These are phyloP conservation scores for Sporothrix curviconia DNA, from an alignment of 2,329 filamentous ascomycete genomes.

Conservation along the genomic window DNA sequence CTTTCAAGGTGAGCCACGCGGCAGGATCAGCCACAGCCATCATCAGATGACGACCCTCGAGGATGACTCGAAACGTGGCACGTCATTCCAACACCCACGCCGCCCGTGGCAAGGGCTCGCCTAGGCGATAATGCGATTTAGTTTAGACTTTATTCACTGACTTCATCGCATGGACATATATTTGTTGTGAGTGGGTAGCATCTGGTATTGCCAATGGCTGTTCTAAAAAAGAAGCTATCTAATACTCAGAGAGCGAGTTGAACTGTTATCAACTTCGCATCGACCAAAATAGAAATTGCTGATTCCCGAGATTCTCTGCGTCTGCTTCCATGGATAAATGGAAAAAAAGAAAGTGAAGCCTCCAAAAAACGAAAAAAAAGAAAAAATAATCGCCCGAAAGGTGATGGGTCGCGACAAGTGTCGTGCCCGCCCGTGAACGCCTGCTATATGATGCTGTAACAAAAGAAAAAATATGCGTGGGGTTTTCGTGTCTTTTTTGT, in stretches of 20 bases:
- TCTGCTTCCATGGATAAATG: conserved; percentile 6
- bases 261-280: conserved; percentile 28
- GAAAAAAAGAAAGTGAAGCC: conserved; percentile 18
- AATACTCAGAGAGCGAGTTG: conserved; percentile 60
- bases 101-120: too few species aligned
- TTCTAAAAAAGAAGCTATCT: conserved; percentile 38
- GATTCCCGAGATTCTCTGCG: conserved; percentile 18
- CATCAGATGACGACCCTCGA: background rate
- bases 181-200: conserved; percentile 53
- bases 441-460: conserved; percentile 8
- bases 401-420: background rate
- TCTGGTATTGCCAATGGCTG: conserved; percentile 50
- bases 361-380: conserved; percentile 11
- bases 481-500: conserved; percentile 21
- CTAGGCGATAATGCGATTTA: too few species aligned
- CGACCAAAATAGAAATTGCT: conserved; percentile 20
- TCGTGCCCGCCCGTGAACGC: conserved; percentile 1
- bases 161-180: too few species aligned
- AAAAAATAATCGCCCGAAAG: conserved; percentile 21
- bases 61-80: background rate
- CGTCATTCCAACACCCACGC: too few species aligned
- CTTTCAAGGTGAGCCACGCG: background rate
- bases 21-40: background rate
- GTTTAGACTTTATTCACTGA: too few species aligned
- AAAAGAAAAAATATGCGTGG: conserved; percentile 11